Base-by-base conservation (phyloP, 2,329 filamentous ascomycete species). In the Pestalotiopsis fici region DNA sequence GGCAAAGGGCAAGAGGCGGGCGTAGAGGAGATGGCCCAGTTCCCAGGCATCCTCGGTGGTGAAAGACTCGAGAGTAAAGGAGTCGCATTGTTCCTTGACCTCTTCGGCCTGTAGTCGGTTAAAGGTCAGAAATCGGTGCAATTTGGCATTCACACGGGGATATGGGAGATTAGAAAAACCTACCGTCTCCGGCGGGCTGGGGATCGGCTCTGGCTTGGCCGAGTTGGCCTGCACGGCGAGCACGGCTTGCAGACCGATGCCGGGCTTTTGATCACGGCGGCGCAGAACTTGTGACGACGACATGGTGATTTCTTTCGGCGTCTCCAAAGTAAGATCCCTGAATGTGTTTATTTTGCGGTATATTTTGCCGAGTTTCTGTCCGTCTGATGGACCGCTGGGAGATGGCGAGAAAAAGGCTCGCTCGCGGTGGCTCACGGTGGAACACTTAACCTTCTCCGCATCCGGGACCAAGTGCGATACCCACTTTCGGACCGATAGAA, bases 1-100 rank as follows among this genome's bases (percentile, higher is more conserved):
- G 7, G 83, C 74, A 66, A 88, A 83, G 5, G 85, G 82, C 35
- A 87, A 80, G 7, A 93, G 86, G n/a, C 89, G 85, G 50, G 85
- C 86, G 72, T 90, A 87, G 28, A 93, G 85, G 23, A 89, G 85
- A 70, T 86, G 85, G 67, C 91, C 91, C 3, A 93, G 85, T 39
- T 86, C 83, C 83, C 88, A 91, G 63, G 90, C 91, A 72, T 91
- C 89, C 27, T 85, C 80, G 65, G 85, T 81, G 2, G 89, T 91
- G 79, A 93, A 93, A 70, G 85, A 77, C 12, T 78, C 73, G 27
- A 86, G 72, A 0, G 76, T 79, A 74, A 86, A 82, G 5, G 81
- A 82, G 72, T 85, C 80, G 55, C 80, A 79, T 56, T 76, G 75
- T n/a, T 74, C 73, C 57, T 76, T 77, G 39, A 80, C 71, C 9